Conservation (phyloP, 768 basidiomycete genomes). For the Pisolithus albus region DNA sequence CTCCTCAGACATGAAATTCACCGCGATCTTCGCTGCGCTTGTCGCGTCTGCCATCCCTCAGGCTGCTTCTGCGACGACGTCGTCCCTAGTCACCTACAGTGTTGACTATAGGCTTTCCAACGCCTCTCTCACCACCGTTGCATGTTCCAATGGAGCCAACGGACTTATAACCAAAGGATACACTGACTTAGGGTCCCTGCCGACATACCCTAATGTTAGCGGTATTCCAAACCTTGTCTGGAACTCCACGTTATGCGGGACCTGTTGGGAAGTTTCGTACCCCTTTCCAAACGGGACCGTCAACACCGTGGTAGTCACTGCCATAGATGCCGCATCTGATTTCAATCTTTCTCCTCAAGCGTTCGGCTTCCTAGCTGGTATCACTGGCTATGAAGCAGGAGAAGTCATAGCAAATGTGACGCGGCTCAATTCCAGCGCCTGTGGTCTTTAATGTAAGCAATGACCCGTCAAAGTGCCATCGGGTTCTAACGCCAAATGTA, state of each 20-base stretch:
- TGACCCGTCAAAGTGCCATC: background rate
- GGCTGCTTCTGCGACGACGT: background rate
- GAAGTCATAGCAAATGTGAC: slow-evolving; percentile 1
- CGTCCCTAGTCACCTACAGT: background rate
- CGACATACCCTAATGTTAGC: slow-evolving; percentile 5
- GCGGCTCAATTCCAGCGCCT: background rate
- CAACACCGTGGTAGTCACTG: slow-evolving; percentile 1
- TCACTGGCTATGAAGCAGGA: background rate
- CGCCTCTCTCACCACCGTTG: slow-evolving; percentile 3
- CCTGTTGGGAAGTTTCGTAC: slow-evolving; percentile 5
- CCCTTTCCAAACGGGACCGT: background rate
- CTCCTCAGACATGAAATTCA: slow-evolving; percentile 3
- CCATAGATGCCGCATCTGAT: background rate
- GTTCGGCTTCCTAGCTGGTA: background rate
- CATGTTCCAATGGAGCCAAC: slow-evolving; percentile 17
- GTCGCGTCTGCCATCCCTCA: background rate
- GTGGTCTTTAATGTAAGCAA: slow-evolving; percentile 1
- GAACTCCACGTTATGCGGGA: slow-evolving; percentile 5
- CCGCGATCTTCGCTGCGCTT: background rate
- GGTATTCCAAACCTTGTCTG: slow-evolving; percentile 3
- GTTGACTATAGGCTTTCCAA: background rate
- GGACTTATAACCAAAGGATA: slow-evolving; percentile 14
- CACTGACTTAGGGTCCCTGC: slow-evolving; percentile 8
- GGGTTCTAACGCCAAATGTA: background rate
- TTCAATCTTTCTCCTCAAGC: slow-evolving; percentile 3